Percentiles rank a stretch among this genome's conserved stretches.
Conservation (phyloP, 129 eudicot genomes). For the Tanacetum coccineum region DNA sequence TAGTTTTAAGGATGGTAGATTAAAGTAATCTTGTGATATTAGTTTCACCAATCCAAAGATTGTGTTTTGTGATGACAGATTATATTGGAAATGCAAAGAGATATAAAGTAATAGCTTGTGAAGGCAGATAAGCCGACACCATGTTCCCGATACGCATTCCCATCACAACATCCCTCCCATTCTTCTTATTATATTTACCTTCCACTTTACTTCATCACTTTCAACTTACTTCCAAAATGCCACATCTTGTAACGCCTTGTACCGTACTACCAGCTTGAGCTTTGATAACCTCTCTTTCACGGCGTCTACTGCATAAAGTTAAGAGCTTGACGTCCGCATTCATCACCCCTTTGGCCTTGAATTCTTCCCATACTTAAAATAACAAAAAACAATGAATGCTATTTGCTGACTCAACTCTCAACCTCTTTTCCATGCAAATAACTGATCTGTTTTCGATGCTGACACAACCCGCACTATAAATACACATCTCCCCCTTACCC, state of each 20-base stretch:
- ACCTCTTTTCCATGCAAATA: constrained; percentile 50
- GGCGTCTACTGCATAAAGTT: constrained; percentile 17
- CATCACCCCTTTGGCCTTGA: constrained; percentile 33
- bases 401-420: constrained; percentile 20
- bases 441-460: constrained; percentile 47
- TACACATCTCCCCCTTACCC: constrained; percentile 20
- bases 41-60: constrained; percentile 23
- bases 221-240: constrained; percentile 21
- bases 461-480: constrained; percentile 38
- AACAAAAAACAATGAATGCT: constrained; percentile 26
- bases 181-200: constrained; percentile 18
- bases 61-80: not conserved
- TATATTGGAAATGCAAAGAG: constrained; percentile 17
- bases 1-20: no score
- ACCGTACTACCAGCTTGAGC: constrained; percentile 18
- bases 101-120: constrained; percentile 33
- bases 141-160: constrained; percentile 45
- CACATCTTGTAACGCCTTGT: constrained; percentile 1
- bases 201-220: constrained; percentile 30
- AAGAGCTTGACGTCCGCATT: constrained; percentile 13
- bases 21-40: constrained; percentile 3
- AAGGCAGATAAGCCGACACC: constrained; percentile 42
- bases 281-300: constrained; percentile 18
- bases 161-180: constrained; percentile 32
- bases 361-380: not conserved